Evolutionary conservation across 1,284 basidiomycete species (phyloP), one percentile per base, ranked within the genome.

Genomic region (Leccinum fallax): DNA sequence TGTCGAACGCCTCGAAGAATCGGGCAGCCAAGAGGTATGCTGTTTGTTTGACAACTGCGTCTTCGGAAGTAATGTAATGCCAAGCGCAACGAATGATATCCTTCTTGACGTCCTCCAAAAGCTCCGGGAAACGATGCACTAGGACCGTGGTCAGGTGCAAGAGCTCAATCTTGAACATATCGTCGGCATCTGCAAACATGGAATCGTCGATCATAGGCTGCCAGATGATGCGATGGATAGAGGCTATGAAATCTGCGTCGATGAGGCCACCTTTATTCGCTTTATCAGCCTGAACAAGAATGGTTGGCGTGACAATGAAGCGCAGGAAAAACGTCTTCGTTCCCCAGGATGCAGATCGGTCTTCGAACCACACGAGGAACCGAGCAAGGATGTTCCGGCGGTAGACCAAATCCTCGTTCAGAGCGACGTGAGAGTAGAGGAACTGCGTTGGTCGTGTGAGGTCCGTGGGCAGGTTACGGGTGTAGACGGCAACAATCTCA

Each of bases 11-110:
- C 40, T 91, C 90, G 72, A 98, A 95, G 83, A 99, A 98, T 55
- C 92, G 88, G n/a, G 97, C 94, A 36, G 94, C 92, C 19, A 98
- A 85, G 32, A 98, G 85, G 73, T 97, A 97, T 0, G 95, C 93
- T 26, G 93, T 93, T 73, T 98, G 95, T 77, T 96, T 97, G 70
- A 98, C 94, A 6, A 96, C 89, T 3, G 91, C 86, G 73, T 98
- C 96, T 53, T 96, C 94, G 59, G 84, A 87, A 30, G 84, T 87
- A 68, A 97, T 92, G 69, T 92, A 93, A 71, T 91, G 85, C 95
- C 95, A 98, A 13, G 95, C 94, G 61, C 94, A 93, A 75, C 93
- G 95, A 82, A 99, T 97, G 64, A 98, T 90, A 68, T 97, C 95
- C 76, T 97, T 98, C 76, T 93, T 89, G 48, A 87, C 86, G 57